These are phyloP conservation scores for Talaromyces sp. DNA, from an alignment of 2,329 filamentous ascomycete genomes.

Conservation along the genomic window DNA sequence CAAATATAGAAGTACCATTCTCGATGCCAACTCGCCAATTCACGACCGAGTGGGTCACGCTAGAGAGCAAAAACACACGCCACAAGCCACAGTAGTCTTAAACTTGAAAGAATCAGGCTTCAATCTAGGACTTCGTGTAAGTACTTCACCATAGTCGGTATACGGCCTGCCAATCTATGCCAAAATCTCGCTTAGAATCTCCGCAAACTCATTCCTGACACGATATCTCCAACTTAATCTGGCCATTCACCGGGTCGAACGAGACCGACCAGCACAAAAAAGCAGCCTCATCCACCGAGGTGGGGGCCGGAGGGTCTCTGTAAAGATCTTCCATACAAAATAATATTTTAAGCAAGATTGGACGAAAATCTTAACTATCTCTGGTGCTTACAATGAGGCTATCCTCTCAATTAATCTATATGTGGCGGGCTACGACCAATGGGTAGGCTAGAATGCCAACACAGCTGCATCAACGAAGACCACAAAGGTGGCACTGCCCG, in stretches of 20 bases:
- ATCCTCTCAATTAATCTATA: neutral
- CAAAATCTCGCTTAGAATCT: neutral
- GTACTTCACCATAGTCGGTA: neutral
- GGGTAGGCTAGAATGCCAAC: neutral
- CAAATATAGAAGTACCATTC: neutral
- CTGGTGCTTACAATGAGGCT: neutral
- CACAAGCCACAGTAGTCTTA: neutral
- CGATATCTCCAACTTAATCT: neutral
- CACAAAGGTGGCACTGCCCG: neutral
- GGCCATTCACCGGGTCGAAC: neutral
- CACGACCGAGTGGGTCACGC: neutral
- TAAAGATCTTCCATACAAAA: neutral
- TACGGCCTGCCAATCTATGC: slow-evolving; percentile 1
- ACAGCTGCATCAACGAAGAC: neutral
- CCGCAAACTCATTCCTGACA: neutral
- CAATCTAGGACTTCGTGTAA: neutral
- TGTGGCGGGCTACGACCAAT: neutral
- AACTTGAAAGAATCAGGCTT: neutral
- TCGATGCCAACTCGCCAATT: neutral
- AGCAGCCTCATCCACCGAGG: neutral
- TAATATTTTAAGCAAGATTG: neutral
- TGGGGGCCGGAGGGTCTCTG: neutral
- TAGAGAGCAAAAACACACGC: neutral
- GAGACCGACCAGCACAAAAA: neutral
- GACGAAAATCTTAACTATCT: neutral